Evolutionary conservation across 2,329 filamentous ascomycete species (phyloP).

Genomic region (Diaporthe sp.): DNA sequence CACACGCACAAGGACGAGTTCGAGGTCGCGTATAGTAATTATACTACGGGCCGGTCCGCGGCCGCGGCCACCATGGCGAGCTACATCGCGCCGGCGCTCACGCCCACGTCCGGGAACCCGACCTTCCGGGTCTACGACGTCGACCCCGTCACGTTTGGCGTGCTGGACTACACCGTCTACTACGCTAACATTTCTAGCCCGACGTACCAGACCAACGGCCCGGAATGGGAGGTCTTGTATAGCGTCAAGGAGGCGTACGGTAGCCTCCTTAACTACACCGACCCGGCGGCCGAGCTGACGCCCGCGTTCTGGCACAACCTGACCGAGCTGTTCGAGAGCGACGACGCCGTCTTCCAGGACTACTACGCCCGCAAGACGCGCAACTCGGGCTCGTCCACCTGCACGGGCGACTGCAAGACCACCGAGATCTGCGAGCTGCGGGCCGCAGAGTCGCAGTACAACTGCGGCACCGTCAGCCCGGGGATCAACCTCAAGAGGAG

Average conservation of each 20-base stretch:
- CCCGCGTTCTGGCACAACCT: conserved; percentile 62
- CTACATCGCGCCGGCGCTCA: conserved; percentile 68
- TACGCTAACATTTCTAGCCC: conserved; percentile 64
- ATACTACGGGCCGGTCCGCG: conserved; percentile 54
- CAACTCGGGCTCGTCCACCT: conserved; percentile 50
- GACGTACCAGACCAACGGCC: conserved; percentile 58
- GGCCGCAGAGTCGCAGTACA: conserved; percentile 54
- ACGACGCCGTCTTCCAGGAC: conserved; percentile 52
- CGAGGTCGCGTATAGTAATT: conserved; percentile 66
- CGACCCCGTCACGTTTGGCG: conserved; percentile 68
- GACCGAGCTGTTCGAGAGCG: conserved; percentile 53
- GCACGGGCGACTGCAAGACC: conserved; percentile 51
- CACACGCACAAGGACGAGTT: conserved; percentile 72
- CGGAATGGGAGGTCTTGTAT: conserved; percentile 69
- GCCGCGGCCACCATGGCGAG: conserved; percentile 63
- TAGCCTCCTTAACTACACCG: conserved; percentile 55
- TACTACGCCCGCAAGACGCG: conserved; percentile 55
- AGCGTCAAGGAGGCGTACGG: conserved; percentile 69
- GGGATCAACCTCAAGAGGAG: conserved; percentile 36
- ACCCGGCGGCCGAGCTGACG: conserved; percentile 60
- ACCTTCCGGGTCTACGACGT: conserved; percentile 71
- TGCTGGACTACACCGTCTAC: conserved; percentile 68
- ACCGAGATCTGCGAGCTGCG: conserved; percentile 54
- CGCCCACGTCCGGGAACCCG: conserved; percentile 67
- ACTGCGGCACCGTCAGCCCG: conserved; percentile 46